These are phyloP conservation scores for Rhynchospora tenuis DNA, from an alignment of 176 grass and related monocot species.

Conservation along the genomic window DNA sequence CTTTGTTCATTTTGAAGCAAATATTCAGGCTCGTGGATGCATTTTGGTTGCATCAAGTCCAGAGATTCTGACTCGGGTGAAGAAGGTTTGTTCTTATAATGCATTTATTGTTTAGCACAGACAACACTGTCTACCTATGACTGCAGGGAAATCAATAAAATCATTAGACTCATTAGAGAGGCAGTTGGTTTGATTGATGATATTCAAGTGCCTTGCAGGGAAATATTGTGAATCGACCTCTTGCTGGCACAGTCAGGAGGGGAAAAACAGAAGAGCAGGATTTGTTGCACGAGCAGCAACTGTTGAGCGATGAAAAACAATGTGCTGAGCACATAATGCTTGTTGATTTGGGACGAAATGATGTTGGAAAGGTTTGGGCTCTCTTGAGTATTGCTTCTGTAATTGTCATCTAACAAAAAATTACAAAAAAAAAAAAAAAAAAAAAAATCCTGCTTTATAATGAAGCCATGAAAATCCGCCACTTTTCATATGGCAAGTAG, in stretches of 20 bases:
- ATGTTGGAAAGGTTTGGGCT: conserved; percentile 67
- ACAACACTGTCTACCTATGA: background rate
- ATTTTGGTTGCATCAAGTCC: conserved; percentile 81
- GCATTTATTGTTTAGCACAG: background rate
- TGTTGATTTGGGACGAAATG: conserved; percentile 86
- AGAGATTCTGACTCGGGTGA: conserved; percentile 82
- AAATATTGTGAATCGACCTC: conserved; percentile 77
- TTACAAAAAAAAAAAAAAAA: background rate
- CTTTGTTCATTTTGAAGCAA: conserved; percentile 12
- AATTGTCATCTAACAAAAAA: too few species aligned
- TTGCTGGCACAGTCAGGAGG: conserved; percentile 82
- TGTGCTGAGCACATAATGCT: conserved; percentile 96
- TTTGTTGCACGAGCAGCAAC: conserved; percentile 41
- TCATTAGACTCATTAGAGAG: background rate
- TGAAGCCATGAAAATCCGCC: background rate
- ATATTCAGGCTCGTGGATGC: conserved; percentile 49
- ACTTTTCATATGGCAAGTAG: background rate
- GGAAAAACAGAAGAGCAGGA: conserved; percentile 70
- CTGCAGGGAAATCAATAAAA: background rate
- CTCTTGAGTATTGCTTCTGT: background rate
- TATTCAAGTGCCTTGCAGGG: conserved; percentile 28
- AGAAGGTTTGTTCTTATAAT: conserved; percentile 48
- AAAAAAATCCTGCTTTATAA: background rate
- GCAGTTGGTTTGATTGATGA: background rate
- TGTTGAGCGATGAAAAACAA: conserved; percentile 15